Percentiles rank a stretch among this genome's conserved stretches.
Conservation (phyloP, 1,139 yeast species). For the Yamadazyma atmosphaerica region DNA sequence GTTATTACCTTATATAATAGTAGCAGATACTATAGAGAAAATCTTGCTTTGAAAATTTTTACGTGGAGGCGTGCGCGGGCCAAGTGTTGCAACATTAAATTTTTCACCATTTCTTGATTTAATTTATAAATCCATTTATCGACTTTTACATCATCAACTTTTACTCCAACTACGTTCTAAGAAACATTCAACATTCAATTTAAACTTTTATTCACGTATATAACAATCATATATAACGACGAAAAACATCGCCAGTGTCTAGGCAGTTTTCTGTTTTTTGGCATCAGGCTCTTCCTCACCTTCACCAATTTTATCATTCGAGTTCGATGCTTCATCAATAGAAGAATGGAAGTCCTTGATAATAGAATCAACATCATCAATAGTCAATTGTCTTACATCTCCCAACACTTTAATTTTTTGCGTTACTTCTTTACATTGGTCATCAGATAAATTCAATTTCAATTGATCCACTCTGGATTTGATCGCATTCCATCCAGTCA, state of each 20-base stretch:
- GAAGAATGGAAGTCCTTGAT: slow-evolving; percentile 91
- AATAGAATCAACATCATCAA: slow-evolving; percentile 96
- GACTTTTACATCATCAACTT: too few relatives aligned
- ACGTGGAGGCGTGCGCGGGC: slow-evolving; percentile 2
- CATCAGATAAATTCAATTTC: slow-evolving; percentile 86
- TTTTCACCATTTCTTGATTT: too few relatives aligned
- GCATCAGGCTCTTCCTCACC: slow-evolving; percentile 31
- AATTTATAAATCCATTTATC: too few relatives aligned
- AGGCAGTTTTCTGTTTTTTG: slow-evolving; percentile 32
- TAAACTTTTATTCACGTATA: too few relatives aligned
- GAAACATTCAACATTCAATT: too few relatives aligned
- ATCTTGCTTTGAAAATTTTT: slow-evolving; percentile 2
- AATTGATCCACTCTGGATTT: slow-evolving; percentile 97
- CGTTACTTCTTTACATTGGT: slow-evolving; percentile 93
- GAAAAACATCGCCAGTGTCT: too few relatives aligned
- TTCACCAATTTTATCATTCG: slow-evolving; percentile 2
- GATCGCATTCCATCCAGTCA: slow-evolving; percentile 99
- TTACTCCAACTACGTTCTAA: too few relatives aligned
- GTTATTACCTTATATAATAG: not conserved
- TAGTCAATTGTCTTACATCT: slow-evolving; percentile 90
- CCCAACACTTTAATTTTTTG: slow-evolving; percentile 90
- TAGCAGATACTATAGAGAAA: not conserved
- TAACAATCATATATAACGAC: too few relatives aligned
- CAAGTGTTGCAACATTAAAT: not conserved
- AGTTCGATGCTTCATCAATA: slow-evolving; percentile 27